phyloP scores from a whole-genome alignment of 2,329 filamentous ascomycete species.

The Dothiorella sarmentorum region DNA sequence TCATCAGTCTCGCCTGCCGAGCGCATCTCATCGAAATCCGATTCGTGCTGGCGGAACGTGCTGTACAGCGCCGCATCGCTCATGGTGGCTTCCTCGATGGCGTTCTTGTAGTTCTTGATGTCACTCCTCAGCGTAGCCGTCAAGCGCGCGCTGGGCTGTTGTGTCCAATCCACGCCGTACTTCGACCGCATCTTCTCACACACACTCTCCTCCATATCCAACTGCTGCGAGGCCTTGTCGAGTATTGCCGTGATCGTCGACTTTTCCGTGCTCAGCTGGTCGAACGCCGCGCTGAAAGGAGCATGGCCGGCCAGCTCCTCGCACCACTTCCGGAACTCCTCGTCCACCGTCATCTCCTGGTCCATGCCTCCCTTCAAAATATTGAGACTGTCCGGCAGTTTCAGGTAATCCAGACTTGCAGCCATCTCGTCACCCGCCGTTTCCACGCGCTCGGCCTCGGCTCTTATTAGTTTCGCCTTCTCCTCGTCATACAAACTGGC shows the following conservation, averaged over 20 bases:
- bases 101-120: slow-evolving; percentile 81
- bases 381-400: slow-evolving; percentile 82
- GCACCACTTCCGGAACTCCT: slow-evolving; percentile 92
- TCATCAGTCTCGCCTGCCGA: slow-evolving; percentile 81
- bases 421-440: slow-evolving; percentile 94
- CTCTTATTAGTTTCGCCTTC: slow-evolving; percentile 90
- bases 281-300: slow-evolving; percentile 73
- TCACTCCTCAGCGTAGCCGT: slow-evolving; percentile 85
- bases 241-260: slow-evolving; percentile 67
- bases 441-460: slow-evolving; percentile 90
- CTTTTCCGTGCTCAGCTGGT: slow-evolving; percentile 74
- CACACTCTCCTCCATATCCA: slow-evolving; percentile 96
- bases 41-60: slow-evolving; percentile 81
- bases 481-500: slow-evolving; percentile 98
- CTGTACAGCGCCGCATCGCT: slow-evolving; percentile 81
- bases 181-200: slow-evolving; percentile 99
- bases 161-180: slow-evolving; percentile 92
- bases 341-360: slow-evolving; percentile 80
- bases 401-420: slow-evolving; percentile 88
- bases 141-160: slow-evolving; percentile 87
- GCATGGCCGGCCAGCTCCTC: slow-evolving; percentile 86
- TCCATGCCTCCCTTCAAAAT: slow-evolving; percentile 91
- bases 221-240: slow-evolving; percentile 77
- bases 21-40: slow-evolving; percentile 93
- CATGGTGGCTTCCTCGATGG: slow-evolving; percentile 80